A percentile compares a stretch with the other conserved stretches of the same genome.
These are phyloP conservation scores for Leccinellum albellum DNA, from an alignment of 768 basidiomycete species.

Conservation along the genomic window DNA sequence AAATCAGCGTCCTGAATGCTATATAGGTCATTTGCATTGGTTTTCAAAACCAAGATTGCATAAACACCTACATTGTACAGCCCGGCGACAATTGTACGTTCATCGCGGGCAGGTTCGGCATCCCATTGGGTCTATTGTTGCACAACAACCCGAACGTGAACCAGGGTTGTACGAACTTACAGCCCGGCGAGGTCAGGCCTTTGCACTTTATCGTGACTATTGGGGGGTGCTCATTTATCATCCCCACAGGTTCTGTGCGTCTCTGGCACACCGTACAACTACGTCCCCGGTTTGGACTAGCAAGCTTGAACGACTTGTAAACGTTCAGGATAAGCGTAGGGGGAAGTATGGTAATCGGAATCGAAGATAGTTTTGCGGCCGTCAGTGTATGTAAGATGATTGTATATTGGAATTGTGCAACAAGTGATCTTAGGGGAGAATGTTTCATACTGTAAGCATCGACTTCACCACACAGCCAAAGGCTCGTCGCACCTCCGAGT, in stretches of 20 bases:
- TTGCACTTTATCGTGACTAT: neutral
- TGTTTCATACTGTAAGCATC: neutral
- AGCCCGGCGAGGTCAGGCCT: neutral
- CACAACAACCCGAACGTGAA: neutral
- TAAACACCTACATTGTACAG: neutral
- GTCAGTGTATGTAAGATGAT: neutral
- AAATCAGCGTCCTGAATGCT: neutral
- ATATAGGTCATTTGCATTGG: conserved; percentile 54
- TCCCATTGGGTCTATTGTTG: neutral
- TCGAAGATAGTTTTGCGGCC: too few species aligned
- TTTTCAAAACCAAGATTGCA: conserved; percentile 51
- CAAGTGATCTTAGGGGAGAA: neutral
- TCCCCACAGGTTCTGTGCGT: neutral
- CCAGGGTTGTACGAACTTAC: neutral
- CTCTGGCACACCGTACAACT: neutral
- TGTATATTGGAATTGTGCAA: neutral
- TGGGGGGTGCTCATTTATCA: neutral
- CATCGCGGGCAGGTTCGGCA: neutral
- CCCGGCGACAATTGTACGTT: neutral
- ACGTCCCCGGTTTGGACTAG: neutral
- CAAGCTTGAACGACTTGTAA: neutral
- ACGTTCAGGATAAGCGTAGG: neutral
- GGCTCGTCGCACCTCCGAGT: neutral
- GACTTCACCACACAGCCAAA: neutral
- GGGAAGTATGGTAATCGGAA: too few species aligned